A percentile compares a stretch with the other conserved stretches of the same genome.
Evolutionary conservation across 2,329 filamentous ascomycete species (phyloP).

Genomic region (Leptographium galeiforme): DNA sequence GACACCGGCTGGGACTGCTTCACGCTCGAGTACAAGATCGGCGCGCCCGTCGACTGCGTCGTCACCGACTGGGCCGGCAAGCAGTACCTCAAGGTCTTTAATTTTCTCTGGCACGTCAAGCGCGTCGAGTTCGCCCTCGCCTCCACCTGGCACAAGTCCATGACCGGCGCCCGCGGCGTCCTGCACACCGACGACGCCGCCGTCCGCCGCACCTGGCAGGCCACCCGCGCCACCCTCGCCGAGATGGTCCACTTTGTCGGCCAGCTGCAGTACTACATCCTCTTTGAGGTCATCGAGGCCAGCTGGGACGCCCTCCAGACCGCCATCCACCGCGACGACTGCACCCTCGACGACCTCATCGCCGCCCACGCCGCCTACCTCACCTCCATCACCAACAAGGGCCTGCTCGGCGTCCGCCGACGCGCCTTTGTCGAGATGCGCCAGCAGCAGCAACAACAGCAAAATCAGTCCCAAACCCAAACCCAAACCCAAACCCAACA

Average conservation of each 20-base stretch:
- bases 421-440: slow-evolving; percentile 24
- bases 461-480: too few relatives aligned
- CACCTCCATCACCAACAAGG: slow-evolving; percentile 89
- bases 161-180: slow-evolving; percentile 89
- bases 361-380: slow-evolving; percentile 83
- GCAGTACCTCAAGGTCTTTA: slow-evolving; percentile 98
- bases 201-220: slow-evolving; percentile 75
- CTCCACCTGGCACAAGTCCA: slow-evolving; percentile 86
- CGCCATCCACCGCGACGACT: slow-evolving; percentile 65
- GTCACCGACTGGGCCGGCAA: slow-evolving; percentile 91
- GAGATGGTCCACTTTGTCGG: slow-evolving; percentile 99
- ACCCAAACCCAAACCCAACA: too few relatives aligned
- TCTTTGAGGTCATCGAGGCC: slow-evolving; percentile 96
- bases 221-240: slow-evolving; percentile 72
- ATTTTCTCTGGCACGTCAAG: slow-evolving; percentile 97
- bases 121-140: slow-evolving; percentile 88
- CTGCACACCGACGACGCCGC: slow-evolving; percentile 58
- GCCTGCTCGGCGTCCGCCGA: slow-evolving; percentile 64
- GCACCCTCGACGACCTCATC: slow-evolving; percentile 90
- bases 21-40: slow-evolving; percentile 96
- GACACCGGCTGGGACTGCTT: slow-evolving; percentile 99
- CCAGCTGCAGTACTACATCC: slow-evolving; percentile 94
- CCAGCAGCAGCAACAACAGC: slow-evolving; percentile 16
- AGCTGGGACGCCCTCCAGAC: slow-evolving; percentile 86
- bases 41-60: slow-evolving; percentile 90